phyloP scores from a whole-genome alignment of 352 stramenopile genomes.

The Phytopythium oedochilum region DNA sequence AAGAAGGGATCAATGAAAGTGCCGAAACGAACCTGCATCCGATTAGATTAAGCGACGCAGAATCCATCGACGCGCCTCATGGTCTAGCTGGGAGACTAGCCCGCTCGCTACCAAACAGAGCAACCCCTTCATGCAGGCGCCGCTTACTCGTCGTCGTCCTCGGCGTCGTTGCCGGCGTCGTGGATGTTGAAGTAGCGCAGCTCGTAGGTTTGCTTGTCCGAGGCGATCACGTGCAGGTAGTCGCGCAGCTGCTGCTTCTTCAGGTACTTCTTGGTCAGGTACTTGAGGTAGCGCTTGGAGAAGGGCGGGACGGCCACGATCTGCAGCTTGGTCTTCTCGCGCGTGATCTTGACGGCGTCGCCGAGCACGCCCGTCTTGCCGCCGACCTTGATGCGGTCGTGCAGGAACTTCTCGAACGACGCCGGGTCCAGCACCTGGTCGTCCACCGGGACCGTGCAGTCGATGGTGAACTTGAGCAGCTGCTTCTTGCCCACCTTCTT shows the following conservation, averaged over 20 bases:
- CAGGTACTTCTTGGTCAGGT: slow-evolving; percentile 99
- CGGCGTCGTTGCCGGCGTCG: slow-evolving; percentile 88
- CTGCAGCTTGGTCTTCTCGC: slow-evolving; percentile 96
- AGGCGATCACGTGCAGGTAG: slow-evolving; percentile 99
- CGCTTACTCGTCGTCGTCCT: slow-evolving; percentile 87
- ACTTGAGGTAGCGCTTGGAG: slow-evolving; percentile 99
- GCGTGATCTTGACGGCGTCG: slow-evolving; percentile 93
- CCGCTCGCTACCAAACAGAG: not conserved
- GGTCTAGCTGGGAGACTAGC: slow-evolving; percentile 1
- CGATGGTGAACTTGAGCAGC: slow-evolving; percentile 91
- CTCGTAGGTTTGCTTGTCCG: slow-evolving; percentile 98
- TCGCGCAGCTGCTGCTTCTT: slow-evolving; percentile 99
- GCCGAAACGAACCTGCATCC: slow-evolving; percentile 30
- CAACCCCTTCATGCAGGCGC: no score
- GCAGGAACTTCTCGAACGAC: slow-evolving; percentile 99
- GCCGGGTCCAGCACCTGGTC: slow-evolving; percentile 99
- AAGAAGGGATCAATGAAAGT: no score
- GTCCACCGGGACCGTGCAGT: slow-evolving; percentile 96
- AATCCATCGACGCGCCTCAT: slow-evolving; percentile 6
- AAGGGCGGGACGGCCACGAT: slow-evolving; percentile 93
- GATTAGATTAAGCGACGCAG: slow-evolving; percentile 12
- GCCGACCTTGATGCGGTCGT: slow-evolving; percentile 99
- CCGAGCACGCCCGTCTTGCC: slow-evolving; percentile 97
- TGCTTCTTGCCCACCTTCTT: slow-evolving; percentile 91
- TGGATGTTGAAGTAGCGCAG: slow-evolving; percentile 99